Evolutionary conservation across 192 early-diverging fungal species (phyloP), one percentile per base, ranked within the genome.

Genomic region (Gamsiella multidivaricata): DNA sequence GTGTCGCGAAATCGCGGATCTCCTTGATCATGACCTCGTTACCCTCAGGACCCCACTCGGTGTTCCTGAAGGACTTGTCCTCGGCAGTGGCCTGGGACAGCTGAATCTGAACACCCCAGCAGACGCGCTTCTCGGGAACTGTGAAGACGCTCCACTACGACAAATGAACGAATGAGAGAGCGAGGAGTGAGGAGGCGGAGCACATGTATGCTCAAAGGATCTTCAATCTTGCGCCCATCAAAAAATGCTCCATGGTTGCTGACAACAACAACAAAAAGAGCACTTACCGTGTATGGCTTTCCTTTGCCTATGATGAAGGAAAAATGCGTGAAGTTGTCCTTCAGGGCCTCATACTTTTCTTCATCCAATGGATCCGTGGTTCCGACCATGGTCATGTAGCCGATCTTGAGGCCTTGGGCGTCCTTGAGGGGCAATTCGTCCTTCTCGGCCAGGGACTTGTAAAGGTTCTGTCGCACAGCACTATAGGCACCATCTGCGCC

Each of bases 401-500:
- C 70, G n/a, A 59, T 64, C 37, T 54, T 56, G 6, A 73, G 14
- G 1, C 61, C 62, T 22, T 64, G 54, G 5, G 62, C 28, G 28
- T 73, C 70, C 36, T 29, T 53, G 5, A n/a, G 17, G 0, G 70
- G 70, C 46, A 73, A 42, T 18, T 51, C 36, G 3, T 52, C 36
- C 41, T 52, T 58, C 46, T 57, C 61, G 10, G 23, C 22, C 54
- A 73, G 1, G 6, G 46, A 10, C 5, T 22, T 28, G 26, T 73
- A 73, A 0, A 73, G 3, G 3, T 41, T 53, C 32, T 73, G 70
- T 29, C 70, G 61, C 23, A 65, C 61, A 2, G 61, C 70, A 49
- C 54, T 59, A 47, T 73, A 65, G 3, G 70, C 70, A 36, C 70
- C 70, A 55, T 73, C 70, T 28, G 70, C 70, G n/a, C 70, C 70